phyloP scores from a whole-genome alignment of 2,329 filamentous ascomycete genomes.

The Verticillium dahliae region DNA sequence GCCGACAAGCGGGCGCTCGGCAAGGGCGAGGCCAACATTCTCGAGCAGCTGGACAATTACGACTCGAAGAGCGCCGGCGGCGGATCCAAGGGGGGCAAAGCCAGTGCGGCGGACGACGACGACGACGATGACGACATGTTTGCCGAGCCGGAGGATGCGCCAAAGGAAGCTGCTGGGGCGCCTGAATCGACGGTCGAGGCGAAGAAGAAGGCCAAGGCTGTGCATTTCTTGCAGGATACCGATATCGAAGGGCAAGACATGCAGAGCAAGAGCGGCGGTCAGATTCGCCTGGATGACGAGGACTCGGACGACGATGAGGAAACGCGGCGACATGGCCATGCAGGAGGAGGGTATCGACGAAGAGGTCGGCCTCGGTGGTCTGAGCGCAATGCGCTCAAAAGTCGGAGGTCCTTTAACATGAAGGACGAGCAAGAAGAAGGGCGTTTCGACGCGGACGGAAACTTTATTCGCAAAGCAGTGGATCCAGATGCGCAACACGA shows the following conservation, averaged over 20 bases:
- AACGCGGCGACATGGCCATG: slow-evolving; percentile 68
- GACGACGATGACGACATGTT: slow-evolving; percentile 80
- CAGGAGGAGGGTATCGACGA: slow-evolving; percentile 75
- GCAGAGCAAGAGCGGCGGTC: slow-evolving; percentile 66
- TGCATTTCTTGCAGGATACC: slow-evolving; percentile 50
- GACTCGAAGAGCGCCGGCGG: slow-evolving; percentile 35
- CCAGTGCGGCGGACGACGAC: slow-evolving; percentile 18
- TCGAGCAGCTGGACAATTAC: slow-evolving; percentile 50
- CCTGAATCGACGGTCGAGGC: slow-evolving; percentile 16
- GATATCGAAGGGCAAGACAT: slow-evolving; percentile 76
- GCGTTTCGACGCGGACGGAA: slow-evolving; percentile 82
- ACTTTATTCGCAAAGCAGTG: slow-evolving; percentile 81
- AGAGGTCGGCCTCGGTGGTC: slow-evolving; percentile 81
- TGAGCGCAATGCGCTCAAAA: slow-evolving; percentile 86
- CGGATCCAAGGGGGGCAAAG: slow-evolving; percentile 20
- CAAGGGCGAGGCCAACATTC: slow-evolving; percentile 41
- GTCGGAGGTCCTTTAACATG: slow-evolving; percentile 97
- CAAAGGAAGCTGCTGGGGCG: slow-evolving; percentile 15
- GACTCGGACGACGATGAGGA: slow-evolving; percentile 56
- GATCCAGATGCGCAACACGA: slow-evolving; percentile 91
- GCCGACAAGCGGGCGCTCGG: slow-evolving; percentile 51
- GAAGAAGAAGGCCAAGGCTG: slow-evolving; percentile 55
- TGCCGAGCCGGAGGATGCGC: slow-evolving; percentile 44
- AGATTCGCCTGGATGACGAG: slow-evolving; percentile 55
- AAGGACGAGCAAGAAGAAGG: slow-evolving; percentile 85